phyloP scores from a whole-genome alignment of 371 early-diverging fungal species.

The Mucor saturninus region DNA sequence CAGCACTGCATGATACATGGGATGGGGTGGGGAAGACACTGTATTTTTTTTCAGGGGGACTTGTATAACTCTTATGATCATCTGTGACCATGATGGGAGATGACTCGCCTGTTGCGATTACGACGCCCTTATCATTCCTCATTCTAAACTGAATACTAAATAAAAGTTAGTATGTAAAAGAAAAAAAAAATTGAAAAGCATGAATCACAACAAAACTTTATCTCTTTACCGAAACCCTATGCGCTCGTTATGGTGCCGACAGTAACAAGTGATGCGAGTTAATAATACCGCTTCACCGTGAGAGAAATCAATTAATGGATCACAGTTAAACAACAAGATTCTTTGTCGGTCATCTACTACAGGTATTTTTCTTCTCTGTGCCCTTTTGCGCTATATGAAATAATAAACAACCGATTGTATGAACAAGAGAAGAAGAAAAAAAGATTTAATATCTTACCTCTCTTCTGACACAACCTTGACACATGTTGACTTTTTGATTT shows the following conservation, averaged over 20 bases:
- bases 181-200: constrained; percentile 1
- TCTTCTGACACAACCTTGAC: constrained; percentile 83
- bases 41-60: constrained; percentile 36
- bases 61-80: constrained; percentile 78
- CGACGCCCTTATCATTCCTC: constrained; percentile 60
- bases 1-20: not conserved
- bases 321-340: constrained; percentile 83
- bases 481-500: constrained; percentile 74
- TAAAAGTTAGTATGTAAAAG: not conserved
- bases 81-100: constrained; percentile 95
- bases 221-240: constrained; percentile 72
- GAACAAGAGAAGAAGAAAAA: constrained; percentile 3
- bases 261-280: constrained; percentile 93
- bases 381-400: constrained; percentile 45
- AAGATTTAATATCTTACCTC: constrained; percentile 52
- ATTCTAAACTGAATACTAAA: constrained; percentile 70
- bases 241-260: constrained; percentile 91
- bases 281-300: constrained; percentile 85
- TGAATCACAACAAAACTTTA: constrained; percentile 6
- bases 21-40: constrained; percentile 5
- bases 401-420: not conserved
- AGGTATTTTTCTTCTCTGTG: constrained; percentile 43
- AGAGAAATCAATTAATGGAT: constrained; percentile 79
- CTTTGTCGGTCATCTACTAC: constrained; percentile 49
- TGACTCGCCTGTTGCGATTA: constrained; percentile 79